Evolutionary conservation across 2,329 filamentous ascomycete genomes (phyloP).

Genomic region (Nemania sp.): DNA sequence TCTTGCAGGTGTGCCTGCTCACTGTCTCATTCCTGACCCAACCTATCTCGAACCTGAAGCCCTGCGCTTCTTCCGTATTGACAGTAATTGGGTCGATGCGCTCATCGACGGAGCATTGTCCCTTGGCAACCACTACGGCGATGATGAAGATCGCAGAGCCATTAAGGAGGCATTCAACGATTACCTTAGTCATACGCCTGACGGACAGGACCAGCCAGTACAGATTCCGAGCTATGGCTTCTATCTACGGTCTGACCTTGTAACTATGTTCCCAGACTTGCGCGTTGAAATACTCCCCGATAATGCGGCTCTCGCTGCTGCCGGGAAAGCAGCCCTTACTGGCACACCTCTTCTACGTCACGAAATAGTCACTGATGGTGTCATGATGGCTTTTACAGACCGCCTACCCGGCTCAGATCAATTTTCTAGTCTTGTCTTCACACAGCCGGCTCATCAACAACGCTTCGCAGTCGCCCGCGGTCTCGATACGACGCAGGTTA

Average conservation of each 20-base stretch:
- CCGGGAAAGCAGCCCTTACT: neutral
- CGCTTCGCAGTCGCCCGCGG: conserved; percentile 6
- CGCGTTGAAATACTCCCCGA: neutral
- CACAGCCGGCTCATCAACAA: conserved; percentile 23
- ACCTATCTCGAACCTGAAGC: conserved; percentile 53
- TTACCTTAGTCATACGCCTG: neutral
- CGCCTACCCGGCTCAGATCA: conserved; percentile 10
- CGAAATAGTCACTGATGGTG: conserved; percentile 24
- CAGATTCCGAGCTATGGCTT: conserved; percentile 26
- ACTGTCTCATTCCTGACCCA: conserved; percentile 57
- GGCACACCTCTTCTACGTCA: conserved; percentile 16
- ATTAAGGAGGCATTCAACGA: conserved; percentile 17
- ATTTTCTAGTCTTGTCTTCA: conserved; percentile 4
- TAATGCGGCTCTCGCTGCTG: neutral
- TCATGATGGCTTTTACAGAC: conserved; percentile 22
- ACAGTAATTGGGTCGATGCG: conserved; percentile 53
- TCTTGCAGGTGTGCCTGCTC: conserved; percentile 54
- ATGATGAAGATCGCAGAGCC: conserved; percentile 11
- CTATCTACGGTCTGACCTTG: conserved; percentile 19
- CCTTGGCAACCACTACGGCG: conserved; percentile 15
- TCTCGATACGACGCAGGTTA: neutral
- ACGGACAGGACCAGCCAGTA: neutral
- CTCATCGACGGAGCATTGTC: conserved; percentile 18
- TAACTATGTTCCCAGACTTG: conserved; percentile 28
- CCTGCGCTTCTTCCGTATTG: conserved; percentile 60